These are phyloP conservation scores for Zizania latifolia DNA, from an alignment of 176 grass and related monocot genomes.

Conservation along the genomic window DNA sequence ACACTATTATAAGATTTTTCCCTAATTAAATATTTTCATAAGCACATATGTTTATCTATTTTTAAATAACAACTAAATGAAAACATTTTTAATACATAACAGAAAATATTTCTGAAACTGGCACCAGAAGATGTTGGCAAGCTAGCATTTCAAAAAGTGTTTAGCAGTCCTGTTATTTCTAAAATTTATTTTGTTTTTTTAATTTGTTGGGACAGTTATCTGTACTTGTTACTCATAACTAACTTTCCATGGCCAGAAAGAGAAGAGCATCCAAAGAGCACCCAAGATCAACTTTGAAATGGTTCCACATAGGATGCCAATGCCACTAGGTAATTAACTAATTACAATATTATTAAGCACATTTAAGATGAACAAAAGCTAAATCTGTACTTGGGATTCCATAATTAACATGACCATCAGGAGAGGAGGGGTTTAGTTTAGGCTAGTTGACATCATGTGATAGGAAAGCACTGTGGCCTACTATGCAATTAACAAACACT, in stretches of 20 bases:
- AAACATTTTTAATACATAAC: background rate
- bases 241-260: background rate
- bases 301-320: background rate
- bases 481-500: background rate
- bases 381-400: background rate
- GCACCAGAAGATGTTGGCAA: no score
- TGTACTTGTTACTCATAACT: background rate
- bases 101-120: background rate
- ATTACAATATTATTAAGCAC: background rate
- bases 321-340: background rate
- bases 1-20: background rate
- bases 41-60: background rate
- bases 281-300: background rate
- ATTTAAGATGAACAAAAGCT: background rate
- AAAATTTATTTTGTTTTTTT: background rate
- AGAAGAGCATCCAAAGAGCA: conserved; percentile 4
- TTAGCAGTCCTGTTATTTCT: background rate
- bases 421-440: background rate
- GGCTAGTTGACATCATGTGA: background rate
- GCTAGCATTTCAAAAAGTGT: background rate
- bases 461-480: background rate
- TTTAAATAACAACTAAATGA: background rate
- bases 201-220: background rate
- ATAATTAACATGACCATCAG: background rate
- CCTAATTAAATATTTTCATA: background rate